phyloP scores from a whole-genome alignment of 148 eudicot genomes.

The Rhododendron griersonianum region DNA sequence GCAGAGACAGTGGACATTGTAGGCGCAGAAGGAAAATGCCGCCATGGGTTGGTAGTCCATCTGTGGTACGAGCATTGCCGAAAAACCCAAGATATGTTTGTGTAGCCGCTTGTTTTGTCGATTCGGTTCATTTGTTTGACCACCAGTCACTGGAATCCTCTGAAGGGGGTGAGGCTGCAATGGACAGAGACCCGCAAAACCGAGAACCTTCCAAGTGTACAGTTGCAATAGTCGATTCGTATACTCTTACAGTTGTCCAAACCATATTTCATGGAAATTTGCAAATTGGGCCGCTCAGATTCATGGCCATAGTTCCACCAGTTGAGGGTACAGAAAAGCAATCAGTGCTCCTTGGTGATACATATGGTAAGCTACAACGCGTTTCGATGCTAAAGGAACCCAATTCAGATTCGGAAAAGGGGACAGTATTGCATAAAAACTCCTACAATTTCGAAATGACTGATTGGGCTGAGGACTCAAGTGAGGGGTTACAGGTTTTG shows the following conservation, averaged over 20 bases:
- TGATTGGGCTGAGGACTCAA: slow-evolving; percentile 26
- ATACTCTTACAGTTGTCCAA: slow-evolving; percentile 68
- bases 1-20: slow-evolving; percentile 87
- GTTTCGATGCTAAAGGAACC: slow-evolving; percentile 53
- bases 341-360: slow-evolving; percentile 59
- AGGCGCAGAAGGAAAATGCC: slow-evolving; percentile 90
- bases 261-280: slow-evolving; percentile 77
- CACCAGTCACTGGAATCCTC: slow-evolving; percentile 34
- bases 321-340: slow-evolving; percentile 46
- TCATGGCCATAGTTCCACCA: slow-evolving; percentile 56
- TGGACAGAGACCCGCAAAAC: slow-evolving; percentile 30
- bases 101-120: slow-evolving; percentile 50
- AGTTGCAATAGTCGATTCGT: slow-evolving; percentile 74
- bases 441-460: slow-evolving; percentile 26
- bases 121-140: slow-evolving; percentile 33
- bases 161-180: slow-evolving; percentile 35
- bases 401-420: slow-evolving; percentile 39
- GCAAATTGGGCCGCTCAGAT: slow-evolving; percentile 68
- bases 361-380: slow-evolving; percentile 55
- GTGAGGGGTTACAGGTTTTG: slow-evolving; percentile 50
- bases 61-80: slow-evolving; percentile 55
- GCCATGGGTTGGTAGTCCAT: slow-evolving; percentile 91
- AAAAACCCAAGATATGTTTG: slow-evolving; percentile 79
- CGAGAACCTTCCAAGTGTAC: slow-evolving; percentile 57
- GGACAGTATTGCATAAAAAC: slow-evolving; percentile 22